These are phyloP conservation scores for Clonostachys rhizophaga DNA, from an alignment of 2,329 filamentous ascomycete genomes.

Conservation along the genomic window DNA sequence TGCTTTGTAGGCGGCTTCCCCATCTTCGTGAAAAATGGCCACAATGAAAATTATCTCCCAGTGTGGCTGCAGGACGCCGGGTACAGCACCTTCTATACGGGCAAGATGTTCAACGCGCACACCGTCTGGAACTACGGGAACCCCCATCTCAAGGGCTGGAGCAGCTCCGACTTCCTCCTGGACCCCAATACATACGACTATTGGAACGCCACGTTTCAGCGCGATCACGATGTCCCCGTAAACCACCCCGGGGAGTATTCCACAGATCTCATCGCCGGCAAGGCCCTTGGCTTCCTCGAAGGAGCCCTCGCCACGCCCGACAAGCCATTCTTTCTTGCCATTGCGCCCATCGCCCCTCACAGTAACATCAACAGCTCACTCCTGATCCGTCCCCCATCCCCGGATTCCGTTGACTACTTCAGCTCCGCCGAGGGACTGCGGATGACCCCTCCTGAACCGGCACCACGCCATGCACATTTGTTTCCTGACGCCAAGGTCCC, in stretches of 20 bases:
- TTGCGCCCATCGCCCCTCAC: constrained; percentile 40
- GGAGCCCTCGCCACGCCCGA: constrained; percentile 45
- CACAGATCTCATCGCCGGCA: constrained; percentile 44
- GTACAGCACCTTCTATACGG: constrained; percentile 47
- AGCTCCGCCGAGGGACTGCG: not conserved
- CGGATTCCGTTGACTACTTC: constrained; percentile 25
- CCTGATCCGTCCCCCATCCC: constrained; percentile 36
- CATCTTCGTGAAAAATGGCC: constrained; percentile 41
- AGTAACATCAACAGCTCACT: constrained; percentile 26
- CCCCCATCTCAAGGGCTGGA: constrained; percentile 52
- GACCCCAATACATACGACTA: constrained; percentile 67
- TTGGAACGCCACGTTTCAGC: constrained; percentile 58
- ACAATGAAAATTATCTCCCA: constrained; percentile 43
- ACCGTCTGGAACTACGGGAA: constrained; percentile 40
- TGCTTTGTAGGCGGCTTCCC: constrained; percentile 29
- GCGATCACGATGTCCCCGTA: constrained; percentile 49
- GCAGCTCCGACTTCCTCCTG: constrained; percentile 49
- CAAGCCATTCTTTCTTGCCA: constrained; percentile 49
- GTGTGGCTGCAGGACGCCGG: constrained; percentile 44
- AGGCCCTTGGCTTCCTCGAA: constrained; percentile 46
- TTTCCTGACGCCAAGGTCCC: constrained; percentile 57
- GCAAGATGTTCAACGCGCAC: constrained; percentile 48
- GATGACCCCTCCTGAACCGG: constrained; percentile 26
- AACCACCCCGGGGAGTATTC: constrained; percentile 48
- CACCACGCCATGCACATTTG: constrained; percentile 53